Evolutionary conservation across 2,329 filamentous ascomycete genomes (phyloP).

Genomic region (Celoporthe dispersa): DNA sequence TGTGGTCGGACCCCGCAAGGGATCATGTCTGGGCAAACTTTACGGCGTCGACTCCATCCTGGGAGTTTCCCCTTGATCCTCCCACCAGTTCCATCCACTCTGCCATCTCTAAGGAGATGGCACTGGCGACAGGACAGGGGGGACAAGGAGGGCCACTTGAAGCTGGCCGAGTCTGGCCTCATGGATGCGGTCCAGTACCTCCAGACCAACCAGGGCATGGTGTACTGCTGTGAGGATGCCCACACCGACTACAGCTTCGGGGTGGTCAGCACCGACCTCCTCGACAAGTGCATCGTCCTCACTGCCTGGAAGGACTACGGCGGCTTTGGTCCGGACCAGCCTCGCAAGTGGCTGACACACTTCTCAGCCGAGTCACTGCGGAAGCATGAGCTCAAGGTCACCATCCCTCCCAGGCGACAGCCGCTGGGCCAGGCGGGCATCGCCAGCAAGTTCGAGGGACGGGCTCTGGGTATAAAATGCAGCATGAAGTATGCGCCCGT

Average conservation of each 20-base stretch:
- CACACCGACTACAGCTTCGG: slow-evolving; percentile 4
- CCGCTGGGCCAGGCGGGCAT: background rate
- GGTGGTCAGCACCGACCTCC: background rate
- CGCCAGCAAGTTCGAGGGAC: background rate
- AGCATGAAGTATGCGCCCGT: background rate
- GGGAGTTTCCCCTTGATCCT: background rate
- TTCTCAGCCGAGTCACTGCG: background rate
- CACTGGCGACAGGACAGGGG: background rate
- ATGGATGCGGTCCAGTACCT: background rate
- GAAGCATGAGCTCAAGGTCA: background rate
- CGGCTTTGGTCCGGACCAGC: background rate
- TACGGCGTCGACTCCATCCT: background rate
- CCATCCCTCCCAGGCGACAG: background rate
- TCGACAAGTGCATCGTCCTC: slow-evolving; percentile 13
- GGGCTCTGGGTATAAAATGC: background rate
- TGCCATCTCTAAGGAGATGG: background rate
- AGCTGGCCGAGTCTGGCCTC: background rate
- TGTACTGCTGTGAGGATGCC: slow-evolving; percentile 8
- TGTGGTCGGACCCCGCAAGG: background rate
- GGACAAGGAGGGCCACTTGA: background rate
- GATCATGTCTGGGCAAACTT: background rate
- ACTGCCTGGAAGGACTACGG: slow-evolving; percentile 20
- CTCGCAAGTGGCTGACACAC: slow-evolving; percentile 10
- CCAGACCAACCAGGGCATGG: background rate
- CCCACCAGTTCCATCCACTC: background rate